phyloP scores from a whole-genome alignment of 2,329 filamentous ascomycete species.

The Pseudogymnoascus sp. region DNA sequence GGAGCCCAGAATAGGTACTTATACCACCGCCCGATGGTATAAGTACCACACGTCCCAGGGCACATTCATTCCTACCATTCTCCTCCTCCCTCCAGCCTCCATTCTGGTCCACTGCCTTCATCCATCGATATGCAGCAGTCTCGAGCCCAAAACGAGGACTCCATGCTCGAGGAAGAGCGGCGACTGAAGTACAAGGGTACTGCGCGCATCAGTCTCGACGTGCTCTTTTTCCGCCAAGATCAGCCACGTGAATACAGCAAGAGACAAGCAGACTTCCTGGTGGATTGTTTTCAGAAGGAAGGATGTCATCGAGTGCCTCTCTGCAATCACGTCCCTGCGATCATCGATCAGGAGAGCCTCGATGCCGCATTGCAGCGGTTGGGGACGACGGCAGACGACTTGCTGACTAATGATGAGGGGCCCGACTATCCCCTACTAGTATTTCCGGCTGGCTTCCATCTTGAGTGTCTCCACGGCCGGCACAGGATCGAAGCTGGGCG shows the following conservation, averaged over 20 bases:
- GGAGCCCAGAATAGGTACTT: background rate
- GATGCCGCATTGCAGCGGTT: conserved; percentile 16
- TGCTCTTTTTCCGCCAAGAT: conserved; percentile 13
- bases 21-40: background rate
- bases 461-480: conserved; percentile 11
- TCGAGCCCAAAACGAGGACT: background rate
- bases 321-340: conserved; percentile 27
- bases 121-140: background rate
- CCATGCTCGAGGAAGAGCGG: conserved; percentile 8
- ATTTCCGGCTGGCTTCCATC: background rate
- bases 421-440: background rate
- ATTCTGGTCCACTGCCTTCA: background rate
- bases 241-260: conserved; percentile 13
- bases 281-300: conserved; percentile 14
- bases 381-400: background rate
- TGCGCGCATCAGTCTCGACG: conserved; percentile 10
- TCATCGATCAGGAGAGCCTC: conserved; percentile 25
- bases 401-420: conserved; percentile 10
- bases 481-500: conserved; percentile 15
- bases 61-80: background rate
- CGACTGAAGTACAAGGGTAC: conserved; percentile 12
- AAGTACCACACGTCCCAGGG: background rate
- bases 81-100: background rate
- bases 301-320: conserved; percentile 5
- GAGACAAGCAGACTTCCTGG: conserved; percentile 14